Base-by-base conservation (phyloP, 2,329 filamentous ascomycete genomes). In the Zalaria sp. region DNA sequence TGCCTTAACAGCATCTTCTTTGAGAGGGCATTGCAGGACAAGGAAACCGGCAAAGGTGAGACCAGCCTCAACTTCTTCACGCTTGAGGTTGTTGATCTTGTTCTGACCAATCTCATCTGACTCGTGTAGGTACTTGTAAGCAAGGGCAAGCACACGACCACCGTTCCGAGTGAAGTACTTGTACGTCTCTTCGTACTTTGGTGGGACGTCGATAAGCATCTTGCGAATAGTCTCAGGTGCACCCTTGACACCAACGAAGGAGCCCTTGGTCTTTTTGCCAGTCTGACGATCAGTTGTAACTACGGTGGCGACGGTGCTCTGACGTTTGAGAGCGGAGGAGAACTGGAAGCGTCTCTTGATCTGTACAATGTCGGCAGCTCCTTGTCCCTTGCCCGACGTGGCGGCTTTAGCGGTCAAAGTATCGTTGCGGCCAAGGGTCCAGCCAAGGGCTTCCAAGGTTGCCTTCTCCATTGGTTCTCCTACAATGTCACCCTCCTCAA, bases 391-490 rank as follows among this genome's bases (percentile, higher is more conserved):
- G 6, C 67, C 59, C 25, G 66, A 59, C 9, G 65, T 58, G 3
- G 63, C 57, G 7, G 68, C 61, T 58, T 83, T 87, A 60, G 78
- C 82, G 27, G 77, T 77, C 10, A 98, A 73, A 28, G 75, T 79
- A 55, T 98, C 89, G 50, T 94, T 91, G 55, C 78, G 81, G 38
- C 88, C 88, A n/a, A 98, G 73, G 43, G 74, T 79, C 91, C 91
- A 98, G 41, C 89, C 88, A 7, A 98, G 78, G 43, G 89, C 87
- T 38, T 73, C 69, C 27, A 98, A 69, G 1, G 91, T 96, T 36
- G 91, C 91, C 65, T 96, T 96, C 59, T 98, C 91, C 91, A 98
- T 98, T 2, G 91, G 91, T 57, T 98, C 91, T 54, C 91, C 91
- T 36, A 98, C 91, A 51, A 96, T 82, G 8, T 98, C 91, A 18